Conservation (phyloP, 257 asterid genomes). For the Nemophila menziesii region DNA sequence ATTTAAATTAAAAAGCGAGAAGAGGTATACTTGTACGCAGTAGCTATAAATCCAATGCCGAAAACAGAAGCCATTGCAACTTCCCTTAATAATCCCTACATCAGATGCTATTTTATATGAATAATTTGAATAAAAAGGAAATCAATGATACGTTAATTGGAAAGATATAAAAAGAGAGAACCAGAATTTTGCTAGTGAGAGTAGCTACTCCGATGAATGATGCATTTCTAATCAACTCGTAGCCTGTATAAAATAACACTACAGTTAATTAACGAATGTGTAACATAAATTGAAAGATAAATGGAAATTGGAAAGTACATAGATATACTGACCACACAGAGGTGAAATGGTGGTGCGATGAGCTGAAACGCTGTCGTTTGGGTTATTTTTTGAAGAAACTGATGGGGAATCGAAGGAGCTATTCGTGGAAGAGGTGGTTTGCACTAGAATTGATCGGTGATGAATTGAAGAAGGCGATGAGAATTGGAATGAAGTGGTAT, state of each 20-base stretch:
- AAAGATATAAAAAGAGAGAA: conserved; percentile 9
- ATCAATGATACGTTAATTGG: neutral
- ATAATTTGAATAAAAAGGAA: neutral
- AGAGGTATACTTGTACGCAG: conserved; percentile 23
- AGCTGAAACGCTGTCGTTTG: too few relatives aligned
- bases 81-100: conserved; percentile 33
- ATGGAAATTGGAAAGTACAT: too few relatives aligned
- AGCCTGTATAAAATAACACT: conserved; percentile 7
- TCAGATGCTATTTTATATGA: neutral
- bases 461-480: too few relatives aligned
- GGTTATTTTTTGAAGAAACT: too few relatives aligned
- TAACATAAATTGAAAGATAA: too few relatives aligned
- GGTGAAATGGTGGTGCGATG: too few relatives aligned
- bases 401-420: too few relatives aligned
- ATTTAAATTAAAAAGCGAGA: neutral
- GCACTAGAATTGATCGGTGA: too few relatives aligned
- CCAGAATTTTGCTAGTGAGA: conserved; percentile 34
- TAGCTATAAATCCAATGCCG: conserved; percentile 27
- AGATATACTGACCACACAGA: too few relatives aligned
- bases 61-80: conserved; percentile 29
- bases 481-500: too few relatives aligned
- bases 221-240: conserved; percentile 14
- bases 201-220: conserved; percentile 31
- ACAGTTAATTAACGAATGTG: too few relatives aligned
- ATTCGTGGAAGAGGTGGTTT: too few relatives aligned